Conservation (phyloP, 2,329 filamentous ascomycete genomes). For the Falciphora oryzae region DNA sequence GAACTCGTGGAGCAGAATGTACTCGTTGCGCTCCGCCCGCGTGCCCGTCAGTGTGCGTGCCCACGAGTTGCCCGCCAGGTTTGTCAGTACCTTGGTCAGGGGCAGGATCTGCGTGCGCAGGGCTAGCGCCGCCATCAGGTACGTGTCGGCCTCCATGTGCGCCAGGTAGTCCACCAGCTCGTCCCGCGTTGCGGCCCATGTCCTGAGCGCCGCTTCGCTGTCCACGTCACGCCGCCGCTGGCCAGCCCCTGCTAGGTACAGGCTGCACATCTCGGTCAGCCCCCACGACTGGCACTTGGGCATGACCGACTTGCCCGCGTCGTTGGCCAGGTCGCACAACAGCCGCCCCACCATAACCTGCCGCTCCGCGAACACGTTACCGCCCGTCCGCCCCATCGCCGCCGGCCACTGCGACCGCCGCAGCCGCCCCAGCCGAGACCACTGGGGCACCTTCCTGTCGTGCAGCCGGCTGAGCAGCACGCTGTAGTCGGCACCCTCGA, state of each 20-base stretch:
- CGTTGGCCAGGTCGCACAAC: conserved; percentile 90
- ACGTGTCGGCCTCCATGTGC: conserved; percentile 92
- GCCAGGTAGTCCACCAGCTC: conserved; percentile 90
- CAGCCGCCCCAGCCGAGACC: conserved; percentile 87
- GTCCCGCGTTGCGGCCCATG: conserved; percentile 76
- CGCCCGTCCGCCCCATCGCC: conserved; percentile 76
- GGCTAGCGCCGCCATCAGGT: conserved; percentile 88
- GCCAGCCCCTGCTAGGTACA: conserved; percentile 63
- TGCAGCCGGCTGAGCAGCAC: conserved; percentile 80
- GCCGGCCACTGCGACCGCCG: conserved; percentile 81
- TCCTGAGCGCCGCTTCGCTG: conserved; percentile 78
- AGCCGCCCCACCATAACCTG: conserved; percentile 84
- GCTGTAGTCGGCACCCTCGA: conserved; percentile 97
- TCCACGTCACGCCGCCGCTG: conserved; percentile 78
- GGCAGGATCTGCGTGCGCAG: conserved; percentile 87
- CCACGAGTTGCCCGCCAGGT: conserved; percentile 97
- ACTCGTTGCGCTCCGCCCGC: conserved; percentile 95
- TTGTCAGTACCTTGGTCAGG: conserved; percentile 90
- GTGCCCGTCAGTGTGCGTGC: conserved; percentile 92
- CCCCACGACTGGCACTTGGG: conserved; percentile 97
- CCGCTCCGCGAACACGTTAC: conserved; percentile 88
- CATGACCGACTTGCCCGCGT: conserved; percentile 96
- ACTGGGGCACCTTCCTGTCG: conserved; percentile 86
- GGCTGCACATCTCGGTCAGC: conserved; percentile 91
- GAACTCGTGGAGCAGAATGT: conserved; percentile 97